Evolutionary conservation across 2,329 filamentous ascomycete genomes (phyloP), one percentile per base, ranked within the genome.

Genomic region (Rhinocladiella mackenziei): DNA sequence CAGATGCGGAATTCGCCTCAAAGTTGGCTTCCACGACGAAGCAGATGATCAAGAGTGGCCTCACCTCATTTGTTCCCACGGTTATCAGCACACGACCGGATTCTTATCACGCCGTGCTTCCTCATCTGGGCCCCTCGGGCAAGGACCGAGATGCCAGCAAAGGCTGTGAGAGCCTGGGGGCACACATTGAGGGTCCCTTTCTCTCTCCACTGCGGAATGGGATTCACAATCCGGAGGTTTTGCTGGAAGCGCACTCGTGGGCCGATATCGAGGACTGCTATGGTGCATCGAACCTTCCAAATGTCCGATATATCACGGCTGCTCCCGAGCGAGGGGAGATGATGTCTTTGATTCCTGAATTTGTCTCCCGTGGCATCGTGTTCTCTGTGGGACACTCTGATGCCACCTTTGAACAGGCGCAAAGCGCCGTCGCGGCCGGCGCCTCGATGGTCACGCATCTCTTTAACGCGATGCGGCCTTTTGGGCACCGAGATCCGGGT

Each of bases 141-240:
- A 61, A 64, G 45, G 58, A 64, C 10, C 77, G 85, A 51, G 64
- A 75, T 39, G 70, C 86, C 23, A 55, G 62, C 29, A 78, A 86
- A 51, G 89, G 89, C 33, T 81, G 87, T 35, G 89, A 95, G 67
- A 92, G 86, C 0, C 77, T 96, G 10, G 89, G 89, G 20, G 89
- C 89, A 2, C 89, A 96, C 60, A 85, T 86, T 61, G 89, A 96
- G 72, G 89, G 89, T 0, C 89, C 89, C 0, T 96, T 96, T 66
- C 74, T 96, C 43, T 86, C 73, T 58, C 82, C 84, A 0, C 78
- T 79, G 34, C 91, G 91, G 62, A 94, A 94, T 60, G 89, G 89
- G 38, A 83, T 94, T 26, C 89, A 95, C 71, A 86, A 85, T 59
- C 69, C 75, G 13, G 76, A 82, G 43, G 84, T 92, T 11, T 74